These are phyloP conservation scores for Pichia sp. DNA, from an alignment of 1,139 yeast genomes.

Conservation along the genomic window DNA sequence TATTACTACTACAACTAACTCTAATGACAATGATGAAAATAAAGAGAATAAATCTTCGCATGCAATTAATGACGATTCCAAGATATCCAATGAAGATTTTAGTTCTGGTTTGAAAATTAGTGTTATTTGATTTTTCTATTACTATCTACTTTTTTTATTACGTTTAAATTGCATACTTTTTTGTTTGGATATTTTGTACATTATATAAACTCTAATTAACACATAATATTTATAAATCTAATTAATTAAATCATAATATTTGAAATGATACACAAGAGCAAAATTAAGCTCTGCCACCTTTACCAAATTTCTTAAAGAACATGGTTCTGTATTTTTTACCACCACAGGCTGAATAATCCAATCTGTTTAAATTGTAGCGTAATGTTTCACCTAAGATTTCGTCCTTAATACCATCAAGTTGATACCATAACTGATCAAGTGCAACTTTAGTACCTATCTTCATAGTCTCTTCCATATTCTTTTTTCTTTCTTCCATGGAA, in stretches of 20 bases:
- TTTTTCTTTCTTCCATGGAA: slow-evolving; percentile 52
- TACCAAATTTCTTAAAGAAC: slow-evolving; percentile 16
- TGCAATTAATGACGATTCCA: slow-evolving; percentile 1
- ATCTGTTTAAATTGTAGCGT: slow-evolving; percentile 36
- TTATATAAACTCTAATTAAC: slow-evolving; percentile 1
- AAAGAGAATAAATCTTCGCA: slow-evolving; percentile 7
- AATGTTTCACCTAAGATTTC: slow-evolving; percentile 52
- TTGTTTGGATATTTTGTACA: not conserved
- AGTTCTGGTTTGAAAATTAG: slow-evolving; percentile 17
- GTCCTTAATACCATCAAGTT: slow-evolving; percentile 77
- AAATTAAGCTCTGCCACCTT: slow-evolving; percentile 13
- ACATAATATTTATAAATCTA: not conserved
- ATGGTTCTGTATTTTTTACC: slow-evolving; percentile 33
- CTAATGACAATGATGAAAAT: slow-evolving; percentile 6
- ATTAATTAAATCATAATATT: not conserved
- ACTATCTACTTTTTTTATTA: not conserved
- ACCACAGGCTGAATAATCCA: slow-evolving; percentile 34
- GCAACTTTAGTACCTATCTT: slow-evolving; percentile 60
- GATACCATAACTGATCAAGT: slow-evolving; percentile 76
- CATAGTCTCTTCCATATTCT: slow-evolving; percentile 61
- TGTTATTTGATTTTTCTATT: slow-evolving; percentile 9
- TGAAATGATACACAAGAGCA: not conserved
- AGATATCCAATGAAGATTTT: slow-evolving; percentile 10
- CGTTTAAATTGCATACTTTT: not conserved
- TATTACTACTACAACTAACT: not conserved